These are phyloP conservation scores for Backusella parvicylindrica DNA, from an alignment of 192 early-diverging fungal species.

Conservation along the genomic window DNA sequence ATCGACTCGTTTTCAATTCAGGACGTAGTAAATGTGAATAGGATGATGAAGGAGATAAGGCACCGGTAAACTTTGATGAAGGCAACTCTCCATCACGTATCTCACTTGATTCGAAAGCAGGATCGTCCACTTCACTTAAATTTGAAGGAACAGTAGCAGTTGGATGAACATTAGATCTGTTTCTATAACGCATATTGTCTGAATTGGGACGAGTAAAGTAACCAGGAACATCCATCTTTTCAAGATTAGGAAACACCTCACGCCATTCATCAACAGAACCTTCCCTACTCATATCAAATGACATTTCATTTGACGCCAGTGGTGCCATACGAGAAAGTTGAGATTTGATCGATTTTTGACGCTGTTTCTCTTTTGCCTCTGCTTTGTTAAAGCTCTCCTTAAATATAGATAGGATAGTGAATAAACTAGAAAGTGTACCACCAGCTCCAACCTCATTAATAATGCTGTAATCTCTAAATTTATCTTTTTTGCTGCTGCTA, in stretches of 20 bases:
- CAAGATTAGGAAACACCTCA: slow-evolving; percentile 32
- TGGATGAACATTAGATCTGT: background rate
- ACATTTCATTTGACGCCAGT: background rate
- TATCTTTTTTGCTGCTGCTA: slow-evolving; percentile 26
- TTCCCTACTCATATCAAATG: slow-evolving; percentile 19
- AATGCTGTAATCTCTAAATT: slow-evolving; percentile 55
- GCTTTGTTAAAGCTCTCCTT: slow-evolving; percentile 67
- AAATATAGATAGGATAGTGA: slow-evolving; percentile 89
- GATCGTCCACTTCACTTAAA: background rate
- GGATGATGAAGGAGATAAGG: background rate
- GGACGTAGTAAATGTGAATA: background rate
- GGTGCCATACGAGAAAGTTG: slow-evolving; percentile 4
- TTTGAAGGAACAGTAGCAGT: background rate
- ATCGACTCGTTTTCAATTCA: background rate
- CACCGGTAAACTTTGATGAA: background rate
- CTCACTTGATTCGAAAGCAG: background rate
- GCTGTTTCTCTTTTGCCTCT: slow-evolving; percentile 40
- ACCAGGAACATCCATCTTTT: slow-evolving; percentile 10
- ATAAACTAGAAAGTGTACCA: slow-evolving; percentile 88
- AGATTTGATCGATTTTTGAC: background rate
- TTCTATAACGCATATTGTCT: slow-evolving; percentile 1
- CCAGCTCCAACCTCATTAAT: slow-evolving; percentile 90
- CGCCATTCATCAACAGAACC: slow-evolving; percentile 34
- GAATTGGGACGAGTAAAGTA: background rate
- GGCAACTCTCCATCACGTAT: background rate